phyloP scores from a whole-genome alignment of 805 yeast species.

The Debaryomyces tyrocola region DNA sequence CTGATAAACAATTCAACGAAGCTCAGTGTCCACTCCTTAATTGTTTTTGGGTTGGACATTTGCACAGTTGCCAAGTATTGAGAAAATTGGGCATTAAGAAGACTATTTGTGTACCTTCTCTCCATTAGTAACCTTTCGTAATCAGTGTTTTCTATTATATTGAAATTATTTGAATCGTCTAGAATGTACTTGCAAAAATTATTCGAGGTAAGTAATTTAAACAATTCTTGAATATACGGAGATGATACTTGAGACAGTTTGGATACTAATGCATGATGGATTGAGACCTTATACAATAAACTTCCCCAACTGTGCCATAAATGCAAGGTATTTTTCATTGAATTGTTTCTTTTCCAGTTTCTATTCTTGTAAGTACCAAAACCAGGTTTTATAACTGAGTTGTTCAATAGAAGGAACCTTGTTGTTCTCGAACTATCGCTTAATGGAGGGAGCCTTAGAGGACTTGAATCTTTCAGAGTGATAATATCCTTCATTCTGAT shows the following conservation, averaged over 20 bases:
- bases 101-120: conserved; percentile 7
- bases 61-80: conserved; percentile 14
- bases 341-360: conserved; percentile 2
- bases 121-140: conserved; percentile 4
- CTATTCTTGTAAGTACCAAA: not conserved
- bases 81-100: conserved; percentile 15
- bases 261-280: conserved; percentile 1
- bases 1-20: conserved; percentile 7
- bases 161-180: conserved; percentile 11
- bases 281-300: conserved; percentile 2
- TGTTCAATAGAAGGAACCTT: conserved; percentile 3
- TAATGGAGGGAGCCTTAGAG: conserved; percentile 8
- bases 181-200: conserved; percentile 10
- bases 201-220: conserved; percentile 8
- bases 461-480: not conserved
- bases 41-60: conserved; percentile 3
- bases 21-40: conserved; percentile 10
- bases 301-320: conserved; percentile 3
- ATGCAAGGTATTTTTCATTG: conserved; percentile 1
- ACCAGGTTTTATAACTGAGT: conserved; percentile 2
- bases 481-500: not conserved
- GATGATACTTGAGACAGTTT: conserved; percentile 1
- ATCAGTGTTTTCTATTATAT: conserved; percentile 4
- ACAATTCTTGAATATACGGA: conserved; percentile 3
- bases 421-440: conserved; percentile 5